Base-by-base conservation (phyloP, 2,329 filamentous ascomycete species). In the Alternaria metachromatica region DNA sequence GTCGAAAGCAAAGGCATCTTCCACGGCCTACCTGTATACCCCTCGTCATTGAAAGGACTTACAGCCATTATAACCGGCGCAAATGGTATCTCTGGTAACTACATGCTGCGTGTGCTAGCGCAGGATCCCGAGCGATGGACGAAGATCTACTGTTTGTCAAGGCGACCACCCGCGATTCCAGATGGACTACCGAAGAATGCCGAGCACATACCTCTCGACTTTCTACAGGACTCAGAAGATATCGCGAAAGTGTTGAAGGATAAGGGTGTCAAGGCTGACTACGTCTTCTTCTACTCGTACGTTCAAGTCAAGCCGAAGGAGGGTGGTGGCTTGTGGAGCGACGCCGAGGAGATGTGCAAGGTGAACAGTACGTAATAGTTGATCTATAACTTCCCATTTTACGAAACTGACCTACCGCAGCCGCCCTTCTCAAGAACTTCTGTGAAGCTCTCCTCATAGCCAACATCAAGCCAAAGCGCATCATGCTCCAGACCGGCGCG, bases 201-300 rank as follows among this genome's bases (percentile, higher is more conserved):
- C 3, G 78, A 83, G 61, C 80, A 84, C 64, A 76, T 85, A 4
- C 68, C 80, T 1, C 65, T 81, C 4, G 82, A 84, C 63, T 83
- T 83, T 55, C 56, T 82, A 26, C 73, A 76, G 20, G 63, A 74
- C 5, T 75, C 78, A 11, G 68, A 76, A n/a, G 74, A 79, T 20
- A 82, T 83, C 28, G 80, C 80, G 0, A 37, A 64, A 4, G 70
- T 76, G 0, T 60, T 83, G 53, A 76, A 77, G 60, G 67, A 76
- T 23, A 76, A 76, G 15, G 68, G 72, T 0, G 77, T 82, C 3
- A 72, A 71, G 65, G 77, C 70, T 4, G 82, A 83, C 63, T 82
- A 87, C 66, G 76, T 86, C 20, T 87, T 87, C 74, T 87, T 86
- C 77, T 87, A 83, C 62, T 84, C 84, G 2, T 87, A 87, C 76